These are phyloP conservation scores for Blastobotrys persicus DNA, from an alignment of 1,139 yeast genomes.

Conservation along the genomic window DNA sequence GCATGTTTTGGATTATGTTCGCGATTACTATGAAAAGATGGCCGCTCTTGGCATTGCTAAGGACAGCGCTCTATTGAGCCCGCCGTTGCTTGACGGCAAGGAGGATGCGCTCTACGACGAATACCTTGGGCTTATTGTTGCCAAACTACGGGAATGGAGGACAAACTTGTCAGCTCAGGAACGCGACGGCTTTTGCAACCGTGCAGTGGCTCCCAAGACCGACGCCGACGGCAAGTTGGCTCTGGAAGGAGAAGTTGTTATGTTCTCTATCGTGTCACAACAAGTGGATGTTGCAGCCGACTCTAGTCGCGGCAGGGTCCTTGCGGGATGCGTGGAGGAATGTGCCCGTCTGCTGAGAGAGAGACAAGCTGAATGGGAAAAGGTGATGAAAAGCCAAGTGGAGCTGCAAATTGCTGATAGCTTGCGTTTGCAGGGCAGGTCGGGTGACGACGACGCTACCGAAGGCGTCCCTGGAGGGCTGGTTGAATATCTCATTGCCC, in stretches of 20 bases:
- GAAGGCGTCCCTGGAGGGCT: constrained; percentile 72
- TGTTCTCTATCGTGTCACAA: constrained; percentile 79
- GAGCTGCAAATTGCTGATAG: constrained; percentile 39
- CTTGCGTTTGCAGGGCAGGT: neutral
- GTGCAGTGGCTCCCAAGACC: constrained; percentile 69
- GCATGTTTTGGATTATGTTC: constrained; percentile 67
- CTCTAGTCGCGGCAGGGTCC: constrained; percentile 76
- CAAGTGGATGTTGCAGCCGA: constrained; percentile 93
- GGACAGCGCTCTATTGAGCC: constrained; percentile 42
- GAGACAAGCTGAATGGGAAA: constrained; percentile 62
- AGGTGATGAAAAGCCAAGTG: constrained; percentile 59
- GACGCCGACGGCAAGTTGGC: constrained; percentile 64
- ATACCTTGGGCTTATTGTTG: constrained; percentile 63
- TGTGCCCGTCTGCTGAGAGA: constrained; percentile 61
- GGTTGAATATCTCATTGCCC: constrained; percentile 76
- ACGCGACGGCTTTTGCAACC: constrained; percentile 54
- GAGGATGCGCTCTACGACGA: constrained; percentile 66
- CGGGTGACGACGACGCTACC: constrained; percentile 48
- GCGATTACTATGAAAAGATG: constrained; percentile 57
- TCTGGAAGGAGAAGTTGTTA: constrained; percentile 64
- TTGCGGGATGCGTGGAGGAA: constrained; percentile 77
- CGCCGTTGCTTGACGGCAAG: constrained; percentile 56
- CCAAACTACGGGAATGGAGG: constrained; percentile 83
- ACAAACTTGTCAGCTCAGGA: constrained; percentile 63
- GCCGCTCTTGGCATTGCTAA: constrained; percentile 42